Base-by-base conservation (phyloP, 306 rosid species). In the Senna siamea region DNA sequence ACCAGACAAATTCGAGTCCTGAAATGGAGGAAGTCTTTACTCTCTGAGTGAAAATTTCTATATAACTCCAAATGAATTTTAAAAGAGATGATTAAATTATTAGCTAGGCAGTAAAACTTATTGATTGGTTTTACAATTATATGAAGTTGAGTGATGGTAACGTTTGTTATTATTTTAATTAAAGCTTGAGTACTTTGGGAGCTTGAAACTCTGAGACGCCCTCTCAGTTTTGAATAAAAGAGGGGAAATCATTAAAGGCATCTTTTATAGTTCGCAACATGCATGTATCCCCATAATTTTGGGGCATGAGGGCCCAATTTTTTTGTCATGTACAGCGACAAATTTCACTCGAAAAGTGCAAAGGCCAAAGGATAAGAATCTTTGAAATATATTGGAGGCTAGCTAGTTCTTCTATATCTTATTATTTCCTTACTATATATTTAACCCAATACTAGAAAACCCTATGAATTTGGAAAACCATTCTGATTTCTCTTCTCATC, bases 301-400 rank as follows among this genome's bases (percentile, higher is more conserved):
- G 55, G 59, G 51, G 53, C 41, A 38, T 9, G 28, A 37, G 69
- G 80, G 65, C 70, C 70, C 70, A 37, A 28, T 51, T 52, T 54
- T 15, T 58, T 76, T 77, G 73, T 77, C 80, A 47, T 50, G 70
- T 50, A 18, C 51, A 44, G 34, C 46, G 20, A 48, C 14, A 10
- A n/a, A n/a, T 41, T 71, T 41, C 55, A 22, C 23, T 30, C 5
- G 9, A n/a, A 23, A 13, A 20, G 28, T 22, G 41, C 19, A 40
- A n/a, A n/a, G n/a, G n/a, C n/a, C n/a, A n/a, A n/a, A 8, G 35
- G 52, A 57, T 15, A 71, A 40, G 30, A 43, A 41, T 40, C 67
- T 1, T 5, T 9, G 8, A 3, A 17, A n/a, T 35, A 20, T 20
- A 34, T 14, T 60, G 66, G 26, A 9, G 67, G 15, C 30, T 61